Conservation (phyloP, 1,284 basidiomycete genomes). For the Rhizoctonia solani region DNA sequence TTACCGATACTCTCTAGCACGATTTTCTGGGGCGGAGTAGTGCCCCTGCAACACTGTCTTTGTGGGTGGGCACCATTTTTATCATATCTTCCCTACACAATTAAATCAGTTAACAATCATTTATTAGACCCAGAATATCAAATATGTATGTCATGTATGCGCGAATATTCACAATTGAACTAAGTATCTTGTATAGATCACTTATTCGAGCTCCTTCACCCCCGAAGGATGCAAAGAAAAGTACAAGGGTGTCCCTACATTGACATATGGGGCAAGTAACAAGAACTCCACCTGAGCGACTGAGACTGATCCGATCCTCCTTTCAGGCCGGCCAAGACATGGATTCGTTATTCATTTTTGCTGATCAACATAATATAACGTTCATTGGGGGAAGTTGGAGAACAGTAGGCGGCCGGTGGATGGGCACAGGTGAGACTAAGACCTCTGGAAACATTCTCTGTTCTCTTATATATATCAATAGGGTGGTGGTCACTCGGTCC, state of each 20-base stretch:
- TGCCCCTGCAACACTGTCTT: slow-evolving; percentile 11
- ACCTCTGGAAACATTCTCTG: neutral
- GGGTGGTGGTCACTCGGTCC: slow-evolving; percentile 53
- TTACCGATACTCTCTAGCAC: neutral
- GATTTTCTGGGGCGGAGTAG: slow-evolving; percentile 12
- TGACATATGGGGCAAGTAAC: slow-evolving; percentile 23
- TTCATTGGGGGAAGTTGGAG: slow-evolving; percentile 35
- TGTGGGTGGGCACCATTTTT: slow-evolving; percentile 21
- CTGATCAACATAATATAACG: slow-evolving; percentile 35
- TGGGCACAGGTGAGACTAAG: slow-evolving; percentile 26
- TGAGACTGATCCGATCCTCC: neutral
- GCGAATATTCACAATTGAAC: neutral
- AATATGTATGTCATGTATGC: slow-evolving; percentile 29
- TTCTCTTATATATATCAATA: slow-evolving; percentile 41
- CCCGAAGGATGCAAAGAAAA: slow-evolving; percentile 30
- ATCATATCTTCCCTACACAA: neutral
- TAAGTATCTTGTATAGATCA: slow-evolving; percentile 23
- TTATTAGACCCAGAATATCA: slow-evolving; percentile 25
- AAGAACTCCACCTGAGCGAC: neutral
- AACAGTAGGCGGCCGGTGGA: slow-evolving; percentile 24
- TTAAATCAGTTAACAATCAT: neutral
- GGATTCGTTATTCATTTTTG: slow-evolving; percentile 23
- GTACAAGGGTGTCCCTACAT: slow-evolving; percentile 6
- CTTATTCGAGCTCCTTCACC: slow-evolving; percentile 29
- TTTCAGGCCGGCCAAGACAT: slow-evolving; percentile 27